These are phyloP conservation scores for Spinellus fusiger DNA, from an alignment of 192 early-diverging fungal genomes.

Conservation along the genomic window DNA sequence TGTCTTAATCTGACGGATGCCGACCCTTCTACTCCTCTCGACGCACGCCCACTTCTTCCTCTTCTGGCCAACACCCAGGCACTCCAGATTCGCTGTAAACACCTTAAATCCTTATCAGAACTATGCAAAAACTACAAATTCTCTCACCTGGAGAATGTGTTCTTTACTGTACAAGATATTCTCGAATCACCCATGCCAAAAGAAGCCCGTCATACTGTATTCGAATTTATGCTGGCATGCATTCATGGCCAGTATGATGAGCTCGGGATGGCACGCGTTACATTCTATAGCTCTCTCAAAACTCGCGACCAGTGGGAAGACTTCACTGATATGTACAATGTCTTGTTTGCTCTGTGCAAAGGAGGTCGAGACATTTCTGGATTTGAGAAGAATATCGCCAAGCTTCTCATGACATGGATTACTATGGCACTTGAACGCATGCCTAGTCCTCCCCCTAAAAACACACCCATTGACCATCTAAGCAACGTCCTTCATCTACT, in stretches of 20 bases:
- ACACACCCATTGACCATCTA: slow-evolving; percentile 31
- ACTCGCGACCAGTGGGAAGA: slow-evolving; percentile 45
- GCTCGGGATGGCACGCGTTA: slow-evolving; percentile 47
- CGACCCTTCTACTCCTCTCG: slow-evolving; percentile 31
- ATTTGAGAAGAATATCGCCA: slow-evolving; percentile 53
- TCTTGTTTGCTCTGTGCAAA: slow-evolving; percentile 43
- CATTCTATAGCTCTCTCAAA: slow-evolving; percentile 48
- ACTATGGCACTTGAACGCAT: slow-evolving; percentile 37
- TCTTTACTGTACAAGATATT: slow-evolving; percentile 43
- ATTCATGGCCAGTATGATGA: slow-evolving; percentile 50
- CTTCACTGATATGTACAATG: slow-evolving; percentile 43
- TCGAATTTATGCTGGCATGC: slow-evolving; percentile 56
- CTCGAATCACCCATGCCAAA: slow-evolving; percentile 35
- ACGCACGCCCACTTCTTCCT: slow-evolving; percentile 44
- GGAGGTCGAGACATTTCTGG: slow-evolving; percentile 51
- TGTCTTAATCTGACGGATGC: slow-evolving; percentile 25
- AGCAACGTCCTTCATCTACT: slow-evolving; percentile 43
- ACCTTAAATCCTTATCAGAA: slow-evolving; percentile 39
- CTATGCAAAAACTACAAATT: slow-evolving; percentile 47
- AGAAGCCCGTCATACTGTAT: slow-evolving; percentile 45
- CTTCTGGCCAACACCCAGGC: slow-evolving; percentile 34
- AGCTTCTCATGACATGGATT: slow-evolving; percentile 45
- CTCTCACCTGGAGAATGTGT: slow-evolving; percentile 47
- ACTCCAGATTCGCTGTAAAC: slow-evolving; percentile 36
- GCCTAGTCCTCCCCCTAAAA: neutral